Percentiles rank a stretch among this genome's conserved stretches.
Conservation (phyloP, 2,329 filamentous ascomycete genomes). For the Aschersonia sp. region DNA sequence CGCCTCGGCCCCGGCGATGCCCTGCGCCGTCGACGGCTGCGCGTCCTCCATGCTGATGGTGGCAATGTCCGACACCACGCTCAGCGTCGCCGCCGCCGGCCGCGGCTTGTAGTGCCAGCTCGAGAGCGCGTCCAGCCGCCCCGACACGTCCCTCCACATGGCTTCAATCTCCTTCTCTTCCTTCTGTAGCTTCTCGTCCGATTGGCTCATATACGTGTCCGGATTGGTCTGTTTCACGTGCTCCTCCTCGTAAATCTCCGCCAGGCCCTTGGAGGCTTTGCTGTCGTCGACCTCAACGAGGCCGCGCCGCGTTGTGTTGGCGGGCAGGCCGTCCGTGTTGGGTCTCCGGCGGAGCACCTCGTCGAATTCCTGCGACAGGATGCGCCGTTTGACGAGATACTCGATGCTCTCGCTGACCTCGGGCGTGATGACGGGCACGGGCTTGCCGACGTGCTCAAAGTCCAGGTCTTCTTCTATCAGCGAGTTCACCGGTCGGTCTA, state of each 20-base stretch:
- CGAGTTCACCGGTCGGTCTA: slow-evolving; percentile 76
- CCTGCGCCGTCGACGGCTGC: slow-evolving; percentile 68
- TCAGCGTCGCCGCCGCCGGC: slow-evolving; percentile 64
- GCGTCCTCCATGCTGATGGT: slow-evolving; percentile 91
- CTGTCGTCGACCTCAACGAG: slow-evolving; percentile 72
- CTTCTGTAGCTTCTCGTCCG: slow-evolving; percentile 67
- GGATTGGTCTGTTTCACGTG: slow-evolving; percentile 68
- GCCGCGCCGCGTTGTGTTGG: slow-evolving; percentile 45
- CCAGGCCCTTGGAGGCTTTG: slow-evolving; percentile 76
- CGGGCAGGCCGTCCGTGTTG: slow-evolving; percentile 49
- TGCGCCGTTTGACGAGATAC: slow-evolving; percentile 83
- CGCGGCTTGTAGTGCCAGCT: slow-evolving; percentile 95
- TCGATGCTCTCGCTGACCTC: slow-evolving; percentile 87
- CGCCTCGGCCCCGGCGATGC: slow-evolving; percentile 47
- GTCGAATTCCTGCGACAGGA: slow-evolving; percentile 81
- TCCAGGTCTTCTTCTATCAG: slow-evolving; percentile 89
- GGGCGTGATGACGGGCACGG: slow-evolving; percentile 82
- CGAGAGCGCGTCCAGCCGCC: slow-evolving; percentile 73
- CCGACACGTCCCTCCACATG: slow-evolving; percentile 69
- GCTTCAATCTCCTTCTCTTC: slow-evolving; percentile 72
- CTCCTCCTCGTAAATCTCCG: slow-evolving; percentile 89
- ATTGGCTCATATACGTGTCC: slow-evolving; percentile 61
- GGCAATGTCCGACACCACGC: slow-evolving; percentile 81
- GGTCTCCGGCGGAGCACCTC: slow-evolving; percentile 75
- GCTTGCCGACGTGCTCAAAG: slow-evolving; percentile 90